phyloP scores from a whole-genome alignment of 164 flowering plant genomes.

The Euptelea pleiosperma region DNA sequence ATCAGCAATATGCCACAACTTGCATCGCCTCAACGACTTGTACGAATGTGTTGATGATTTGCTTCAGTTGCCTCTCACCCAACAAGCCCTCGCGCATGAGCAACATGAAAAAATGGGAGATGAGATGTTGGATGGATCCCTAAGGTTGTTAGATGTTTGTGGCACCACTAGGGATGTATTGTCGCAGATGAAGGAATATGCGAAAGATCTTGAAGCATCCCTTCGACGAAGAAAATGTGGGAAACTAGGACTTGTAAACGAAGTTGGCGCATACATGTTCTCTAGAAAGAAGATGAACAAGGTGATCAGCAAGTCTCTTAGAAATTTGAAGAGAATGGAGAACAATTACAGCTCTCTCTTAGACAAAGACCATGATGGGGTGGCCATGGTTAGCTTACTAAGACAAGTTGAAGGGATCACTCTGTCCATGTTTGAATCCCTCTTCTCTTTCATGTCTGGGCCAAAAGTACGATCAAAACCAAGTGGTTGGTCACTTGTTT shows the following conservation, averaged over 20 bases:
- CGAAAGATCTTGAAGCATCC: slow-evolving; percentile 4
- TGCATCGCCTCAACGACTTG: slow-evolving; percentile 9
- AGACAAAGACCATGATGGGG: background rate
- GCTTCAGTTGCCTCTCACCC: slow-evolving; percentile 13
- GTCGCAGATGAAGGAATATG: background rate
- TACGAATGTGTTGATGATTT: background rate
- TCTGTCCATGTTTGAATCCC: background rate
- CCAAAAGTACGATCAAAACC: background rate
- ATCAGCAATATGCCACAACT: background rate
- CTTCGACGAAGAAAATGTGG: slow-evolving; percentile 10
- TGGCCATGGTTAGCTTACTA: background rate
- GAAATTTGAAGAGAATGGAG: slow-evolving; percentile 1
- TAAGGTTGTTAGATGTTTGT: slow-evolving; percentile 9
- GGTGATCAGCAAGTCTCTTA: slow-evolving; percentile 8
- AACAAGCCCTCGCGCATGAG: background rate
- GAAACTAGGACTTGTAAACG: background rate
- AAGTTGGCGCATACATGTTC: background rate
- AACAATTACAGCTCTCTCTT: background rate
- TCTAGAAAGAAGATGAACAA: slow-evolving; percentile 16
- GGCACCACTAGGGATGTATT: slow-evolving; percentile 10
- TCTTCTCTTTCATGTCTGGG: background rate
- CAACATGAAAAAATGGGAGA: background rate
- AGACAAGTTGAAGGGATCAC: slow-evolving; percentile 8
- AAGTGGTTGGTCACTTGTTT: slow-evolving; percentile 19
- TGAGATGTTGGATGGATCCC: slow-evolving; percentile 13